Evolutionary conservation across 305 asterid genomes (phyloP).

Genomic region (Fraxinus albicans): DNA sequence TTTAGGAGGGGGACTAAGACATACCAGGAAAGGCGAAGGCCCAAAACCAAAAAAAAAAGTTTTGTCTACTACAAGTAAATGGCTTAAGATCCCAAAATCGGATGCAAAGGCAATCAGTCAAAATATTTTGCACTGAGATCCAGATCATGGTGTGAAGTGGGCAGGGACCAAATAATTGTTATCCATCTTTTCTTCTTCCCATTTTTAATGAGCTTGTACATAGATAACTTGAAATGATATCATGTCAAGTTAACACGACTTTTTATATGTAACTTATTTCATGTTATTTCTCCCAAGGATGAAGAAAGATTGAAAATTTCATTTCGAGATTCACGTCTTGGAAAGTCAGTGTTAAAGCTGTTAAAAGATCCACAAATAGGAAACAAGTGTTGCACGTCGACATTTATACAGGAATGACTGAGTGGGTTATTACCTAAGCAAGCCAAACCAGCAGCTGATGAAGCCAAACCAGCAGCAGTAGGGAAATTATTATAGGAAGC

Average conservation of each 20-base stretch:
- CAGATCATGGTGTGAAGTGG: background rate
- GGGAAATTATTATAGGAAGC: too few species aligned
- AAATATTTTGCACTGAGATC: background rate
- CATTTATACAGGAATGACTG: slow-evolving; percentile 3
- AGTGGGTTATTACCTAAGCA: background rate
- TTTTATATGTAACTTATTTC: background rate
- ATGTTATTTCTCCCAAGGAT: background rate
- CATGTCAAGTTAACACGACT: background rate
- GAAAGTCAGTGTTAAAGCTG: background rate
- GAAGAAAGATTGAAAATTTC: background rate
- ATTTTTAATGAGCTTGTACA: background rate
- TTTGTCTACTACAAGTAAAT: too few species aligned
- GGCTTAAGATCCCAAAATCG: background rate
- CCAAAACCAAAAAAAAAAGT: too few species aligned
- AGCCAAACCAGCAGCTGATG: too few species aligned
- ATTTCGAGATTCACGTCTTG: background rate
- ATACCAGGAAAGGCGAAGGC: too few species aligned
- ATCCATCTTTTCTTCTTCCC: background rate
- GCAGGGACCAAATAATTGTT: background rate
- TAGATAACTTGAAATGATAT: background rate
- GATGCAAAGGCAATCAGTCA: background rate
- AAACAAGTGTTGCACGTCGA: background rate
- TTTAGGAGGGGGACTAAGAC: too few species aligned
- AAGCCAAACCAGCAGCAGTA: too few species aligned
- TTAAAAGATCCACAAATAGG: background rate